A percentile compares a stretch with the other conserved stretches of the same genome.
phyloP scores from a whole-genome alignment of 805 yeast species.

The Candida berthetii region DNA sequence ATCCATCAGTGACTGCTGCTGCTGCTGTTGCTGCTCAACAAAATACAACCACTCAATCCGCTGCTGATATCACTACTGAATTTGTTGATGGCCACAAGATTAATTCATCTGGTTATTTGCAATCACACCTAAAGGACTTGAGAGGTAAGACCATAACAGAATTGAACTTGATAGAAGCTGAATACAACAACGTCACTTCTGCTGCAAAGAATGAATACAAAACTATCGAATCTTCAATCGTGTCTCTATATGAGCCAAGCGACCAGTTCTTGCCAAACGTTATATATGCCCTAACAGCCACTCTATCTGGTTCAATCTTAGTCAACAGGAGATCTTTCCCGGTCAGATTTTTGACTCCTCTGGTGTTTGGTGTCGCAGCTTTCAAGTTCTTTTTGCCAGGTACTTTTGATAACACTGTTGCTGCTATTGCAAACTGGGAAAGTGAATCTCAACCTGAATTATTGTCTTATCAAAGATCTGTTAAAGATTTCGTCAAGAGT shows the following conservation, averaged over 20 bases:
- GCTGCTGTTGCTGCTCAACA: slow-evolving; percentile 4
- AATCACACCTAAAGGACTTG: slow-evolving; percentile 9
- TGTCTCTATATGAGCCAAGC: slow-evolving; percentile 19
- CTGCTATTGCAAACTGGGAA: slow-evolving; percentile 22
- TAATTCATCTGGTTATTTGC: slow-evolving; percentile 16
- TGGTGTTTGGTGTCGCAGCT: slow-evolving; percentile 39
- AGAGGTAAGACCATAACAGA: slow-evolving; percentile 12
- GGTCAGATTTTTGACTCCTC: slow-evolving; percentile 44
- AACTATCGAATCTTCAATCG: slow-evolving; percentile 7
- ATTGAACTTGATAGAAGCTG: slow-evolving; percentile 14
- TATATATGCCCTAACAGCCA: slow-evolving; percentile 47
- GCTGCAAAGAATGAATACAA: slow-evolving; percentile 18
- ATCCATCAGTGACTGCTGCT: background rate
- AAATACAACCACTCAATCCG: slow-evolving; percentile 1
- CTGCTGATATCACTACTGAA: slow-evolving; percentile 3
- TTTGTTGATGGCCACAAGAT: slow-evolving; percentile 19
- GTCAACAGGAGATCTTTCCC: slow-evolving; percentile 41
- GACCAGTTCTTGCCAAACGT: slow-evolving; percentile 40
- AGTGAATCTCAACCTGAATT: slow-evolving; percentile 32
- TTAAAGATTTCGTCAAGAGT: slow-evolving; percentile 8
- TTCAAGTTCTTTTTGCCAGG: slow-evolving; percentile 44
- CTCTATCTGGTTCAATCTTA: slow-evolving; percentile 52
- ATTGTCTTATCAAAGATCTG: slow-evolving; percentile 17
- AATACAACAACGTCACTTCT: slow-evolving; percentile 17
- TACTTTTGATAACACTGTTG: slow-evolving; percentile 30